Evolutionary conservation across 805 yeast genomes (phyloP).

Genomic region (Ogataea philodendri): DNA sequence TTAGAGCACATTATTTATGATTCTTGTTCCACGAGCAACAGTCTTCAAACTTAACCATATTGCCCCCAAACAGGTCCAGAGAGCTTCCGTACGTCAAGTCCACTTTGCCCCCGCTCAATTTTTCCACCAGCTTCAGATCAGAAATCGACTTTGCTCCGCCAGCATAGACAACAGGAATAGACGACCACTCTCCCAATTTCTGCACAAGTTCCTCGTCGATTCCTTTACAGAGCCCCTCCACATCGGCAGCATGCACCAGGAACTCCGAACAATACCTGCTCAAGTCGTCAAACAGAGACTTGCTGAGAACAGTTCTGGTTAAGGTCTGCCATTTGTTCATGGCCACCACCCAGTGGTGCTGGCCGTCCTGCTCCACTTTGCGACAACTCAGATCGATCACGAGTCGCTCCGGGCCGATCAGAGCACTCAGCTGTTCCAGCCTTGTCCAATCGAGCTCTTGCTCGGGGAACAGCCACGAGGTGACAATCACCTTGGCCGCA

Average conservation of each 20-base stretch:
- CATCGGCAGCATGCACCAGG: constrained; percentile 96
- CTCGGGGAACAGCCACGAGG: constrained; percentile 84
- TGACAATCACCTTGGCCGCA: constrained; percentile 87
- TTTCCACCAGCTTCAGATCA: constrained; percentile 66
- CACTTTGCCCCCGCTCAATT: constrained; percentile 74
- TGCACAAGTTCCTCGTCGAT: constrained; percentile 77
- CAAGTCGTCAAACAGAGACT: constrained; percentile 52
- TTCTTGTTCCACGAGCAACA: constrained; percentile 68
- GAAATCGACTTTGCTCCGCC: constrained; percentile 85
- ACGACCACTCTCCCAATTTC: constrained; percentile 74
- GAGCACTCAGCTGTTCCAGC: constrained; percentile 44
- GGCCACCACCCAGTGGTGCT: constrained; percentile 81
- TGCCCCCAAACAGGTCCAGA: constrained; percentile 92
- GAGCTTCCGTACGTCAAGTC: constrained; percentile 94
- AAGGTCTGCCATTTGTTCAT: constrained; percentile 96
- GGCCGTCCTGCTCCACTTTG: constrained; percentile 31
- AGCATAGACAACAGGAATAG: constrained; percentile 83
- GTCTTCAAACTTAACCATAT: constrained; percentile 69
- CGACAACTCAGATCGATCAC: constrained; percentile 92
- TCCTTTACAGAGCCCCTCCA: constrained; percentile 93
- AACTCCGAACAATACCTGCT: constrained; percentile 77
- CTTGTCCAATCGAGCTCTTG: constrained; percentile 53
- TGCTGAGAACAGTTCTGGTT: constrained; percentile 59
- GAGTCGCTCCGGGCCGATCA: constrained; percentile 65
- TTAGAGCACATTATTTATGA: constrained; percentile 3